A percentile compares a stretch with the other conserved stretches of the same genome.
These are phyloP conservation scores for Hypholoma fasciculare DNA, from an alignment of 768 basidiomycete genomes.

Conservation along the genomic window DNA sequence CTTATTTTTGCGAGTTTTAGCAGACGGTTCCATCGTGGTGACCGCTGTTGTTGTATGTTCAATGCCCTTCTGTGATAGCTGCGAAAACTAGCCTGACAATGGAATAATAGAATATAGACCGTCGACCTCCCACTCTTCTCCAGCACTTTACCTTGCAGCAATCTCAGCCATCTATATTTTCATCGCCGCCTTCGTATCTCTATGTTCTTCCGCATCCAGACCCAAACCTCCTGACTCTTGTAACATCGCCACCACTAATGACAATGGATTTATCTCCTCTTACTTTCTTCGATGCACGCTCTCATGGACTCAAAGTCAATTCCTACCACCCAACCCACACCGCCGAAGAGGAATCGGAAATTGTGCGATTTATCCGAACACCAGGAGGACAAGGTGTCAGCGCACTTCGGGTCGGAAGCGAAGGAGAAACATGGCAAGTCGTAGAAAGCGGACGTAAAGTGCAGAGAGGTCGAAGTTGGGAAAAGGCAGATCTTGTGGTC, in stretches of 20 bases:
- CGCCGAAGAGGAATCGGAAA: slow-evolving; percentile 48
- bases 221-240: slow-evolving; percentile 48
- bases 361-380: slow-evolving; percentile 70
- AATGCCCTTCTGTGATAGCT: background rate
- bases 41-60: slow-evolving; percentile 70
- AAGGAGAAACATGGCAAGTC: slow-evolving; percentile 67
- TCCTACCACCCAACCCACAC: slow-evolving; percentile 40
- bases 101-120: slow-evolving; percentile 74
- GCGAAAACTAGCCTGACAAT: slow-evolving; percentile 1
- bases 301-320: slow-evolving; percentile 48
- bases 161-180: slow-evolving; percentile 49
- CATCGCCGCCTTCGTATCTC: slow-evolving; percentile 48
- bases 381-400: slow-evolving; percentile 79
- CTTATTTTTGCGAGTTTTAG: slow-evolving; percentile 70
- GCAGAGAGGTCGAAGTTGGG: slow-evolving; percentile 51
- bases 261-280: slow-evolving; percentile 58
- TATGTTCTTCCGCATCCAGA: slow-evolving; percentile 52
- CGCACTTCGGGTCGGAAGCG: slow-evolving; percentile 54
- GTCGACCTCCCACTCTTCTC: slow-evolving; percentile 82
- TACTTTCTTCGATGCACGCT: slow-evolving; percentile 62
- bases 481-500: slow-evolving; percentile 63
- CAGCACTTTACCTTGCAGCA: slow-evolving; percentile 75
- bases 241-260: slow-evolving; percentile 67
- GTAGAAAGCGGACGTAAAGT: slow-evolving; percentile 48
- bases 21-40: slow-evolving; percentile 73